Percentiles rank a stretch among this genome's conserved stretches.
Conservation (phyloP, 305 asterid species). For the Fraxinus velutina region DNA sequence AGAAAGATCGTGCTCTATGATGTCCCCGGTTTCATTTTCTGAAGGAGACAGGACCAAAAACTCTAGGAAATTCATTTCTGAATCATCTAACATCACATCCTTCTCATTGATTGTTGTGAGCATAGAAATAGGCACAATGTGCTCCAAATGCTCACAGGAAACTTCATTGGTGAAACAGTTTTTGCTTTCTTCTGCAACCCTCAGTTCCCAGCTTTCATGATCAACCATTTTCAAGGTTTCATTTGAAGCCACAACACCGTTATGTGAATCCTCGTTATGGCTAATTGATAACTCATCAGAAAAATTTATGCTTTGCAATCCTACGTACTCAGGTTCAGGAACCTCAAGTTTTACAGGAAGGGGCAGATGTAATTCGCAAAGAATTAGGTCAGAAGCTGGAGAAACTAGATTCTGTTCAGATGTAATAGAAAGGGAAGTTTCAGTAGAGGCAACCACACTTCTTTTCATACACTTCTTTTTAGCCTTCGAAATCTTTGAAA, state of each 20-base stretch:
- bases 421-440: neutral
- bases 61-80: conserved; percentile 22
- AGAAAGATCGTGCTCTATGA: conserved; percentile 23
- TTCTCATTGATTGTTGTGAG: conserved; percentile 8
- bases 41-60: conserved; percentile 11
- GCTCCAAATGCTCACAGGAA: conserved; percentile 26
- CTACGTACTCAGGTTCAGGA: conserved; percentile 18
- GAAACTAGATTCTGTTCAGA: neutral
- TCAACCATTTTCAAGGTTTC: conserved; percentile 15
- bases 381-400: neutral
- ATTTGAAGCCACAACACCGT: conserved; percentile 4
- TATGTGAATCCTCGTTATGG: conserved; percentile 9
- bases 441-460: neutral
- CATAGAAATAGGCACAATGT: conserved; percentile 13
- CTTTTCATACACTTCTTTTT: neutral
- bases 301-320: conserved; percentile 6
- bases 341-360: conserved; percentile 17
- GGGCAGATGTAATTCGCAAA: neutral
- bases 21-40: conserved; percentile 13
- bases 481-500: conserved; percentile 25
- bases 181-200: conserved; percentile 23
- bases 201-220: conserved; percentile 14
- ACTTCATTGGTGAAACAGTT: conserved; percentile 25
- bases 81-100: conserved; percentile 19
- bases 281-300: conserved; percentile 16